Base-by-base conservation (phyloP, 2,329 filamentous ascomycete species). In the Xylariomycetidae sp. region DNA sequence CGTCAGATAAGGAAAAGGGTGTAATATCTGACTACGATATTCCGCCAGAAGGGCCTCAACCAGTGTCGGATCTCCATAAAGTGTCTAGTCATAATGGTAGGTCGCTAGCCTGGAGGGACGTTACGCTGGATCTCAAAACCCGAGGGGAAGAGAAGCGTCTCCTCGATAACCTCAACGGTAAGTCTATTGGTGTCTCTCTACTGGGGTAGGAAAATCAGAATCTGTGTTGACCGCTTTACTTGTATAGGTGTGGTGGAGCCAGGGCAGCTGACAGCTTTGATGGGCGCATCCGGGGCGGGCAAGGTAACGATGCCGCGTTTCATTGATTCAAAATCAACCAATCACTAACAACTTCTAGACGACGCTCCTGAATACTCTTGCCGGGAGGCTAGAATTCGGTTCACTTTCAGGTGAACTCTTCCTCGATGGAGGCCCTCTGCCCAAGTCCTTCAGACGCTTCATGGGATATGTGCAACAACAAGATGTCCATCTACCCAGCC, bases 31-130 rank as follows among this genome's bases (percentile, higher is more conserved):
- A 38, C 12, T 27, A 17, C 16, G 36, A 30, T 10, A 27, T 25
- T 3, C 31, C 38, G 30, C 38, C 14, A 28, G 19, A 13, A 27
- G 22, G 3, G 27, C 19, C 15, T 11, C 31, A 4, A 28, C 33
- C 9, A 25, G 17, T 40, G 6, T 36, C 16, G 19, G 16, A 25
- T 12, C 31, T 39, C n/a, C 34, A 33, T 9, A 31, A 36, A 18
- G 45, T 44, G 12, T 37, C 46, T 11, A 45, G 39, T 13, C 36
- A 40, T 25, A 33, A 42, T 25, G 40, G 40, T 4, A 30, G 37
- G 5, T 20, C 37, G 9, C 23, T 43, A 7, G 34, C 34, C 3
- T 46, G 46, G 46, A 37, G 38, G 27, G 27, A 48, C 5, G 40
- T 48, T 3, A 39, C 40, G 4, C 43, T 47, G 3, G 41, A 43